Base-by-base conservation (phyloP, 164 flowering plant genomes). In the Hamamelis virginiana region DNA sequence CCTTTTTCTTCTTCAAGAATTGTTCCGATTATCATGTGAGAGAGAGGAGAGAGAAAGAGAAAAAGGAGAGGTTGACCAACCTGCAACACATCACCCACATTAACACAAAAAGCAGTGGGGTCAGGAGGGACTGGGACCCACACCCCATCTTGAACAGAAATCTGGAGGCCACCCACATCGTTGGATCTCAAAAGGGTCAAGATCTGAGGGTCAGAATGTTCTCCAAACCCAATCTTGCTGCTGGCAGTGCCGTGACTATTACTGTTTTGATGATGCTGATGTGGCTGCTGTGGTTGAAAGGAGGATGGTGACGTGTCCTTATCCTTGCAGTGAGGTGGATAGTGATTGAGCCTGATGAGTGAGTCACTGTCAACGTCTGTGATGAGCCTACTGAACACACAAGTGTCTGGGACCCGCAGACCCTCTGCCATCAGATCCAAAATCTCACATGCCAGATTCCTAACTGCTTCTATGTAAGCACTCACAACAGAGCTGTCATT, bases 171-270 rank as follows among this genome's bases (percentile, higher is more conserved):
- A 33, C 60, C 74, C 4, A 85, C 88, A n/a, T 69, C 83, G 81
- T 86, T 89, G 76, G 94, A 86, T 78, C 87, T 66, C 47, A 89
- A 65, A 55, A 87, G 18, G 60, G 94, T 84, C 63, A 87, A 23
- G 77, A 89, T 82, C 85, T 87, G 91, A 75, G 90, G 89, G 76
- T 87, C 91, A 1, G 88, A 70, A 67, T 89, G 94, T 77, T 82
- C 94, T 4, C 95, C 95, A 57, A 89, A 82, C 1, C 92, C 95
- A 46, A 87, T 76, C 65, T 53, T 73, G n/a, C 14, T 43, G 62
- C 9, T 11, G 28, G n/a, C n/a, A n/a, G n/a, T 21, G 21, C 3
- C 12, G 41, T 33, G 2, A 6, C 41, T 33, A 6, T 33, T 33
- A 33, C 41, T 2, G 59, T 23, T 48, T 5, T 66, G 60, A n/a